Conservation (phyloP, 2,329 filamentous ascomycete species). For the Calonectria naviculata region DNA sequence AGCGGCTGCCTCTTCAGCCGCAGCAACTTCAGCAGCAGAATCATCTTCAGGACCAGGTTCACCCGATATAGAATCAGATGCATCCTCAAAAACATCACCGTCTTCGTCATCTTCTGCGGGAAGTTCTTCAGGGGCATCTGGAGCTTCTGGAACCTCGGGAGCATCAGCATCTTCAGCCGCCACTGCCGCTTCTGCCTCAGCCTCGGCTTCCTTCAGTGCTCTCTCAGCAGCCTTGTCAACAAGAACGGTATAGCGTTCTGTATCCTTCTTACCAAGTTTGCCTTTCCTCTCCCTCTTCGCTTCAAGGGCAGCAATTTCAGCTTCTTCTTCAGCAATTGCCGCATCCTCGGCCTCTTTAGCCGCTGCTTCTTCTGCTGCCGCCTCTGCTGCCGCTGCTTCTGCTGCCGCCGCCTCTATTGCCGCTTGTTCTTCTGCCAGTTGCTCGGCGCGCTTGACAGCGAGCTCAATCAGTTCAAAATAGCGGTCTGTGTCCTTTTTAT, state of each 20-base stretch:
- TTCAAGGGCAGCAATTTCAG: constrained; percentile 53
- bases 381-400: constrained; percentile 28
- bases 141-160: constrained; percentile 43
- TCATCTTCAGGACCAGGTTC: constrained; percentile 9
- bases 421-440: constrained; percentile 44
- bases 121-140: constrained; percentile 16
- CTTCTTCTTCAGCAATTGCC: constrained; percentile 45
- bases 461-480: constrained; percentile 50
- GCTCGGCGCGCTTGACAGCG: constrained; percentile 50
- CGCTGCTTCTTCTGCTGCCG: constrained; percentile 22
- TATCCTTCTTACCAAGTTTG: constrained; percentile 56
- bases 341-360: constrained; percentile 23
- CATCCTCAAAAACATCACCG: constrained; percentile 25
- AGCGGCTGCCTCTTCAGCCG: constrained; percentile 24
- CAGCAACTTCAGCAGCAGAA: constrained; percentile 42
- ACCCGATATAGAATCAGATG: constrained; percentile 10
- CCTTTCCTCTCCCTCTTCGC: constrained; percentile 63
- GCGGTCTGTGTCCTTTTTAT: constrained; percentile 59
- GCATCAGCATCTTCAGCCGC: constrained; percentile 30
- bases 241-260: constrained; percentile 55
- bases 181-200: constrained; percentile 36
- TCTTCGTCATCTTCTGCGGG: constrained; percentile 41
- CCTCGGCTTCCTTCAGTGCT: constrained; percentile 53
- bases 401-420: constrained; percentile 42
- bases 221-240: constrained; percentile 47